Percentiles rank a stretch among this genome's conserved stretches.
These are phyloP conservation scores for Rutstroemia sp. DNA, from an alignment of 2,329 filamentous ascomycete species.

Conservation along the genomic window DNA sequence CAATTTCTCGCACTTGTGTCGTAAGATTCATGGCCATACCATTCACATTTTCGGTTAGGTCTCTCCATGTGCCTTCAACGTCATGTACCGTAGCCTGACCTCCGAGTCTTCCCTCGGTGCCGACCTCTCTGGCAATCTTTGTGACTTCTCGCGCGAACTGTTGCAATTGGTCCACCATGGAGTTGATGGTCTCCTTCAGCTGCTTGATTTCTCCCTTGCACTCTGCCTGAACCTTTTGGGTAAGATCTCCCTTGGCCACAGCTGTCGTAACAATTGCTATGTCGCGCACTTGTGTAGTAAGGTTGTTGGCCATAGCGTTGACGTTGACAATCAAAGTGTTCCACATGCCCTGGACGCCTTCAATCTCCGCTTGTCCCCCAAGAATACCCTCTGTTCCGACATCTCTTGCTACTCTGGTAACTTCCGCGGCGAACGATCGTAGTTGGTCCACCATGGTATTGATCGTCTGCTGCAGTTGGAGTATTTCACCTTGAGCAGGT, in stretches of 20 bases:
- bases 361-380: constrained; percentile 75
- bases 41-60: constrained; percentile 92
- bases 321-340: constrained; percentile 81
- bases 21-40: constrained; percentile 98
- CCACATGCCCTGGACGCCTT: constrained; percentile 83
- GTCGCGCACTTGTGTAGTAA: constrained; percentile 85
- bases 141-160: constrained; percentile 97
- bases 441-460: constrained; percentile 88
- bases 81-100: constrained; percentile 94
- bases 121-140: constrained; percentile 91
- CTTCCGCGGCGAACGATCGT: constrained; percentile 75
- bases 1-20: constrained; percentile 95
- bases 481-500: constrained; percentile 72
- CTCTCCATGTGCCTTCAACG: constrained; percentile 94
- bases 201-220: constrained; percentile 87
- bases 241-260: constrained; percentile 78
- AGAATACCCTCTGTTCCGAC: constrained; percentile 79
- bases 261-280: constrained; percentile 78
- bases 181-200: constrained; percentile 97
- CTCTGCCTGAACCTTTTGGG: constrained; percentile 91
- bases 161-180: constrained; percentile 96
- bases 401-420: constrained; percentile 74
- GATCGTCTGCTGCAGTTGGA: constrained; percentile 78
- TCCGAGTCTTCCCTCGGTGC: constrained; percentile 87
- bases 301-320: constrained; percentile 81